These are phyloP conservation scores for Microdochium nivale DNA, from an alignment of 2,329 filamentous ascomycete genomes.

Conservation along the genomic window DNA sequence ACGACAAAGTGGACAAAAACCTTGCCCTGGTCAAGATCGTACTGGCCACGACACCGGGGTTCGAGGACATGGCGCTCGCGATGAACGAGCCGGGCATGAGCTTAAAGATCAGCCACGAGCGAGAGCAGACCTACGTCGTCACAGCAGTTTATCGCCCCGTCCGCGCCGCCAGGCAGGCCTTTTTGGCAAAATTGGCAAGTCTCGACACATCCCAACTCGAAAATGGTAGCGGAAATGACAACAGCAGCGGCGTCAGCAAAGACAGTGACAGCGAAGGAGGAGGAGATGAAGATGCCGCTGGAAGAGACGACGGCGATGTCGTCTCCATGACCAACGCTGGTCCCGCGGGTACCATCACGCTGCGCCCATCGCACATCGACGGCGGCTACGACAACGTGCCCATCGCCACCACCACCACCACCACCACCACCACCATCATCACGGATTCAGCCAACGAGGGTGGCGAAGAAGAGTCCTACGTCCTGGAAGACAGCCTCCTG, in stretches of 20 bases:
- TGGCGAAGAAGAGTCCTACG: slow-evolving; percentile 35
- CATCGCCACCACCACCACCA: slow-evolving; percentile 3
- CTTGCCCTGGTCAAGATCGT: background rate
- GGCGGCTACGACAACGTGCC: slow-evolving; percentile 36
- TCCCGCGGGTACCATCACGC: slow-evolving; percentile 14
- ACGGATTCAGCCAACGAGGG: slow-evolving; percentile 15
- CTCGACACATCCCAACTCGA: slow-evolving; percentile 52
- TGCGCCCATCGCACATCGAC: slow-evolving; percentile 36
- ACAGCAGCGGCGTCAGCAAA: slow-evolving; percentile 19
- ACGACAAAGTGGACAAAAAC: slow-evolving; percentile 5
- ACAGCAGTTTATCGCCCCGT: slow-evolving; percentile 16
- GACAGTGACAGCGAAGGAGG: background rate
- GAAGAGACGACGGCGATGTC: too few relatives aligned
- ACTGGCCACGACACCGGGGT: slow-evolving; percentile 20
- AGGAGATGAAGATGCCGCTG: slow-evolving; percentile 29
- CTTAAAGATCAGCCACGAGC: slow-evolving; percentile 11
- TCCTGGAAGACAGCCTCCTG: slow-evolving; percentile 54
- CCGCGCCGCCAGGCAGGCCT: slow-evolving; percentile 35
- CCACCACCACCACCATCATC: slow-evolving; percentile 7
- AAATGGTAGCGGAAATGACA: slow-evolving; percentile 29
- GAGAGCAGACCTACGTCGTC: slow-evolving; percentile 19
- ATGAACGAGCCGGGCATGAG: slow-evolving; percentile 20
- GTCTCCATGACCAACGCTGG: slow-evolving; percentile 8
- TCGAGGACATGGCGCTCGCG: slow-evolving; percentile 27
- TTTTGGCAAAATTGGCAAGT: slow-evolving; percentile 15